A percentile compares a stretch with the other conserved stretches of the same genome.
Conservation (phyloP, 2,329 filamentous ascomycete species). For the Botrytis sinoallii region DNA sequence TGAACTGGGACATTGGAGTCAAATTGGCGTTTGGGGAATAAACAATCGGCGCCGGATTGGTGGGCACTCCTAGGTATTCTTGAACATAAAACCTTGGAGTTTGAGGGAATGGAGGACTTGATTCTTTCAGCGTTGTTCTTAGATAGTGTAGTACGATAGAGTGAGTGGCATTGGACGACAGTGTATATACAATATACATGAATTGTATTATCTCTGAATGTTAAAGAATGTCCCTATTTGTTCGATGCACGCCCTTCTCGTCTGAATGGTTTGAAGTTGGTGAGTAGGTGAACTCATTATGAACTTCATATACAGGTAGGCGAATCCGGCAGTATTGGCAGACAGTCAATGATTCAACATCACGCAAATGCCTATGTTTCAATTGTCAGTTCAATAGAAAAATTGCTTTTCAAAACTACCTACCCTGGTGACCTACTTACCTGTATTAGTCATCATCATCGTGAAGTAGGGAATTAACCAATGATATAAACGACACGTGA, state of each 20-base stretch:
- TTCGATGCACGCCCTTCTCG: background rate
- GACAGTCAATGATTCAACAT: background rate
- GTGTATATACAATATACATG: background rate
- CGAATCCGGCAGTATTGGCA: background rate
- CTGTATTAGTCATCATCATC: background rate
- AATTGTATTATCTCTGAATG: background rate
- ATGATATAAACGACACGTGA: background rate
- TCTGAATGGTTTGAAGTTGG: background rate
- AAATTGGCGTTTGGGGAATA: background rate
- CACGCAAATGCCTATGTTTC: background rate
- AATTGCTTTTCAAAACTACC: background rate
- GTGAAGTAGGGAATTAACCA: background rate
- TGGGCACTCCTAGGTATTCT: background rate
- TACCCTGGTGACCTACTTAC: background rate
- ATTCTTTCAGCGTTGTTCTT: background rate
- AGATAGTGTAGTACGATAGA: background rate
- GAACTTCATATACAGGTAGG: background rate
- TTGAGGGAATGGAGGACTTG: background rate
- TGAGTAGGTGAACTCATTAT: background rate
- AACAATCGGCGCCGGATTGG: background rate
- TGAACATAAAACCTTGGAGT: background rate
- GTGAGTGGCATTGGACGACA: background rate
- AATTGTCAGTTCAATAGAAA: background rate
- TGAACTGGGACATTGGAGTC: background rate
- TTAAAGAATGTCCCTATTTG: background rate